Percentiles rank a stretch among this genome's conserved stretches.
phyloP scores from a whole-genome alignment of 192 early-diverging fungal species.

The Linnemannia schmuckeri region DNA sequence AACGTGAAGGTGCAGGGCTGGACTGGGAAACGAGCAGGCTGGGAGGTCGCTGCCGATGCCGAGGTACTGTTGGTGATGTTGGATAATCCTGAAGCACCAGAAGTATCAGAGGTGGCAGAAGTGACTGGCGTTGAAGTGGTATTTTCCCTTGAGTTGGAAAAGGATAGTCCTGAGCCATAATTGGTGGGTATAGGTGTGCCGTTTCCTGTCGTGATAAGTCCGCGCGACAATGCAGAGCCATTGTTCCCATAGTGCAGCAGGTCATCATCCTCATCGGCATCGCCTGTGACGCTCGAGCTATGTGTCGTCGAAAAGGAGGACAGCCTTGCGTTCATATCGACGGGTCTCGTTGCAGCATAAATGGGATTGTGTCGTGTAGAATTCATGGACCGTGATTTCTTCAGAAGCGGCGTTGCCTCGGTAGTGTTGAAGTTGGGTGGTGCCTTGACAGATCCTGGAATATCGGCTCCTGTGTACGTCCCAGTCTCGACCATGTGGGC shows the following conservation, averaged over 20 bases:
- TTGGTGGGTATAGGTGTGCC: background rate
- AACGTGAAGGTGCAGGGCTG: slow-evolving; percentile 48
- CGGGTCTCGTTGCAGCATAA: slow-evolving; percentile 12
- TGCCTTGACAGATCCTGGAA: slow-evolving; percentile 37
- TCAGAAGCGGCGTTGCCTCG: slow-evolving; percentile 42
- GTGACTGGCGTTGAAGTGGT: background rate
- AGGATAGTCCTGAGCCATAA: background rate
- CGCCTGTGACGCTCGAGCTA: background rate
- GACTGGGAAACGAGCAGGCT: slow-evolving; percentile 27
- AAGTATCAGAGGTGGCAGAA: background rate
- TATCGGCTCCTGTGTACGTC: slow-evolving; percentile 28
- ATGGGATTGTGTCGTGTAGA: slow-evolving; percentile 1
- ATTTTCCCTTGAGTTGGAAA: background rate
- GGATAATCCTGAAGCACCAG: background rate
- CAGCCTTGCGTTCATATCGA: slow-evolving; percentile 13
- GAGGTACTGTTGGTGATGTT: background rate
- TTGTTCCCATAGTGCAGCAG: background rate
- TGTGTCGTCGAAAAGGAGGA: slow-evolving; percentile 36
- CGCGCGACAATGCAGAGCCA: background rate
- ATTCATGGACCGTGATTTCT: slow-evolving; percentile 14
- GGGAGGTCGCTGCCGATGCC: background rate
- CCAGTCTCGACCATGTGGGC: slow-evolving; percentile 13
- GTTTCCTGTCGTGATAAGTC: background rate
- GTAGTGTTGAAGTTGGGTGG: slow-evolving; percentile 36
- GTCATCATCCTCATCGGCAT: slow-evolving; percentile 2